These are phyloP conservation scores for Neofusicoccum cordaticola DNA, from an alignment of 2,329 filamentous ascomycete genomes.

Conservation along the genomic window DNA sequence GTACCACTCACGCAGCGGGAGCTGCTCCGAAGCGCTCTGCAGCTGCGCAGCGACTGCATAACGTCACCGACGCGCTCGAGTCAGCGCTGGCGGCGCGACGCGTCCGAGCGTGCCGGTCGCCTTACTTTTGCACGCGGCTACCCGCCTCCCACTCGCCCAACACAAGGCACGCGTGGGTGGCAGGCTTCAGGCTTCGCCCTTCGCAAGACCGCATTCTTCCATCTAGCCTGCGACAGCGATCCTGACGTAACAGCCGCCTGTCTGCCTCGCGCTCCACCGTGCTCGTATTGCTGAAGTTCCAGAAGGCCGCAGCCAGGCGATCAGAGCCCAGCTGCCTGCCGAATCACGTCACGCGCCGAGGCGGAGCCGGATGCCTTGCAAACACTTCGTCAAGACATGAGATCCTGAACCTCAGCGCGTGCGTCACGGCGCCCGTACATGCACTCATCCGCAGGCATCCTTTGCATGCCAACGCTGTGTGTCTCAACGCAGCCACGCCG, in stretches of 20 bases:
- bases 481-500: neutral
- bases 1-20: neutral
- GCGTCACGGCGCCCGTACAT: neutral
- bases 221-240: neutral
- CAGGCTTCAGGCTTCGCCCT: too few species aligned
- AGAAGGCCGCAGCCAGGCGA: neutral
- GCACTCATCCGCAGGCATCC: too few species aligned
- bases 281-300: neutral
- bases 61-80: slow-evolving; percentile 3
- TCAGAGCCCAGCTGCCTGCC: neutral
- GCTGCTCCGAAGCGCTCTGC: neutral
- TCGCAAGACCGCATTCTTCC: too few species aligned
- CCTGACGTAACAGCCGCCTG: neutral
- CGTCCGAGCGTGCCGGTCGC: neutral
- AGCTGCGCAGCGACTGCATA: neutral
- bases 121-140: neutral
- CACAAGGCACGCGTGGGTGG: neutral
- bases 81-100: neutral
- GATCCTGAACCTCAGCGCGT: neutral
- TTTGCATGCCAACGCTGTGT: neutral
- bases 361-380: slow-evolving; percentile 7
- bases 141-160: neutral
- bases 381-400: neutral
- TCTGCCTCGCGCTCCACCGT: neutral
- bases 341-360: neutral